Evolutionary conservation across 2,329 filamentous ascomycete genomes (phyloP), one percentile per base, ranked within the genome.

Genomic region (Cryphonectria parasitica): DNA sequence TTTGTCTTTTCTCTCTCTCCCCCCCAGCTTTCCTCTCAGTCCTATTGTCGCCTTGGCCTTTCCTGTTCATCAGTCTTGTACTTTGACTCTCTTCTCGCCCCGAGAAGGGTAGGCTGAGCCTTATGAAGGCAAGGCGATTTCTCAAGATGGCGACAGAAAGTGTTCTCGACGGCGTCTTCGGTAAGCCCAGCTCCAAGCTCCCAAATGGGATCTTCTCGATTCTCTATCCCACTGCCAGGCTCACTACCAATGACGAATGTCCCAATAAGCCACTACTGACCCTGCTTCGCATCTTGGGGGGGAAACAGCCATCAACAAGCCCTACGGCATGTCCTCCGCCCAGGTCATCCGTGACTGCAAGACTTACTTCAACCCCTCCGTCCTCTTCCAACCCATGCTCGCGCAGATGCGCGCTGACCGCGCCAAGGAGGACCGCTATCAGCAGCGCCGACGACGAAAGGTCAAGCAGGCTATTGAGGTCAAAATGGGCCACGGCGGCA

Each of bases 401-500:
- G 84, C 89, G 41, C 82, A 86, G 67, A 90, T 95, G 75, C 84
- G 84, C 69, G 81, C 81, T 0, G 84, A 83, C 64, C 87, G 88
- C 70, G 80, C 84, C 22, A 81, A 83, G 74, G 90, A 93, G 79
- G 83, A 82, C 71, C 84, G 86, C 70, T 83, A 84, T 70, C 88
- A 91, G 78, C 86, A 86, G 75, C 85, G 86, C 75, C 87, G 90
- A 72, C 87, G 89, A 72, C 83, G 83, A 73, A 82, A 82, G 63
- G 85, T 86, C 73, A 88, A 89, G 79, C 86, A 86, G 75, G 84
- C 87, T 1, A 79, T 91, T 6, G 89, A 93, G 73, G 91, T 98
- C 75, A 99, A 98, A 84, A 92, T 98, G 77, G 96, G 96, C 45
- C 96, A 99, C 82, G 96, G 96, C 72, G 96, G 96, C 60, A 99